Percentiles rank a stretch among this genome's conserved stretches.
phyloP scores from a whole-genome alignment of 257 asterid genomes.

The Solanum piurae region DNA sequence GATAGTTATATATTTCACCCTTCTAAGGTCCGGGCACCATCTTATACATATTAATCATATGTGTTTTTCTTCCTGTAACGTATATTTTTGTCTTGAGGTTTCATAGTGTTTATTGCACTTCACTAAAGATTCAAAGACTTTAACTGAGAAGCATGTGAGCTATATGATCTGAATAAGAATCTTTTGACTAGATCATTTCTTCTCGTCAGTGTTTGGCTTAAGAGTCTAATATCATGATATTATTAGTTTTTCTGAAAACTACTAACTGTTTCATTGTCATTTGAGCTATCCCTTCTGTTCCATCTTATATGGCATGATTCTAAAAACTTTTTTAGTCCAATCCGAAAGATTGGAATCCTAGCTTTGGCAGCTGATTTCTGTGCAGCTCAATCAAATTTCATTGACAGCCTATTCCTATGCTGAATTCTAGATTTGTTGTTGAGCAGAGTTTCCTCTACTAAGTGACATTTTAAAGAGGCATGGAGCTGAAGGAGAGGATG shows the following conservation, averaged over 20 bases:
- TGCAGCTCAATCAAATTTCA: neutral
- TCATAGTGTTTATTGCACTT: neutral
- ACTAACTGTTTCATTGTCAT: neutral
- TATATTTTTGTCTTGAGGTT: neutral
- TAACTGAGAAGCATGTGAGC: neutral
- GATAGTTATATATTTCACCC: neutral
- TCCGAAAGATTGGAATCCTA: neutral
- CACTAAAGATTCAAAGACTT: neutral
- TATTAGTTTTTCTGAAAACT: neutral
- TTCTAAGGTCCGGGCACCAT: neutral
- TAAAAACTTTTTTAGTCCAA: neutral
- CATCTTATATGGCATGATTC: neutral
- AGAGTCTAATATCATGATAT: neutral
- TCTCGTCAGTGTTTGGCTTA: neutral
- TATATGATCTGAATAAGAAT: neutral
- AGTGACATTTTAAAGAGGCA: conserved; percentile 33
- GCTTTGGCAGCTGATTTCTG: neutral
- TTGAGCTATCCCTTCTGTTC: neutral
- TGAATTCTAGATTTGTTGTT: neutral
- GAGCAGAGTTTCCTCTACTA: conserved; percentile 42
- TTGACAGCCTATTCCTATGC: neutral
- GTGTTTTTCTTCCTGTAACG: neutral
- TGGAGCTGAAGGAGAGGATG: conserved; percentile 41
- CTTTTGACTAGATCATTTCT: neutral
- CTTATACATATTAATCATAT: neutral